Evolutionary conservation across 1,284 basidiomycete genomes (phyloP), one percentile per base, ranked within the genome.

Genomic region (Neotropicomus parvogracilis): DNA sequence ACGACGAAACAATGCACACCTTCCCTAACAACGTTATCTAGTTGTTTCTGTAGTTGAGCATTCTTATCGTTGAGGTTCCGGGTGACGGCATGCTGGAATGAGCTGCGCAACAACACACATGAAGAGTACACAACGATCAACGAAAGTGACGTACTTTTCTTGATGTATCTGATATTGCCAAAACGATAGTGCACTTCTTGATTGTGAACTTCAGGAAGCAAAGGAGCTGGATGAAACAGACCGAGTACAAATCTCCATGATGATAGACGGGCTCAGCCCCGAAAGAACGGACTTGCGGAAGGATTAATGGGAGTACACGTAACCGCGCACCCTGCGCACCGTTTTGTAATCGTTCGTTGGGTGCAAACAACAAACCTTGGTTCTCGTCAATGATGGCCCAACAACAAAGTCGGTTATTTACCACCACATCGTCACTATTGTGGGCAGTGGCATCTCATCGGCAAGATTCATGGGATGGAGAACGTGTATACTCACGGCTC

Each of bases 131-230:
- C 11, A 19, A 20, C 20, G 13, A 32, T 31, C 41, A 14, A 26
- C 24, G 21, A 44, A 17, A 48, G 28, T 26, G 32, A 56, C 71
- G 57, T 54, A 87, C 88, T 78, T 81, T 70, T 91, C 88, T 69
- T 91, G 88, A 54, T 88, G 85, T 40, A 82, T 78, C 59, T 91
- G 88, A 63, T 91, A 91, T 62, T 89, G 86, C 89, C 89, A 91
- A 65, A 91, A 91, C 8, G 87, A 85, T 50, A 91, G 77, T 6
- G 87, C 85, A 28, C 85, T 88, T 51, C n/a, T 38, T 38, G 29
- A 28, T 21, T 4, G 45, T 67, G 46, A 63, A 46, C 35, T 21
- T 39, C 13, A 16, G 36, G 32, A 11, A 33, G 1, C 2, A 34
- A 33, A 34, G 12, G 14, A 20, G 26, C 14, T 11, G 16, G 32